Evolutionary conservation across 176 grass and related monocot genomes (phyloP).

Genomic region (Saccharum officinarum): DNA sequence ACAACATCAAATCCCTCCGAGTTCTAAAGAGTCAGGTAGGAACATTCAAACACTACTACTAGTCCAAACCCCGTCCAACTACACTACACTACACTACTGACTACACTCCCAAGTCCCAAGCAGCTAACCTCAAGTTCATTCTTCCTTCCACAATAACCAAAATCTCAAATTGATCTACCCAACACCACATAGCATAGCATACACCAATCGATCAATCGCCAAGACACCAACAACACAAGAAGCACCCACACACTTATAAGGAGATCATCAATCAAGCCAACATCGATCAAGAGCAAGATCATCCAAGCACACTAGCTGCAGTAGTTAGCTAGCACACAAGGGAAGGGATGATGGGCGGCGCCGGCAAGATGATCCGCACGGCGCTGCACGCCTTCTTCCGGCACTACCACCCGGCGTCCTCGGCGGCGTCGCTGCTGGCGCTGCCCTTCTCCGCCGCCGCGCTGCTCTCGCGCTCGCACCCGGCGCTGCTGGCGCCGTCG

Average conservation of each 20-base stretch:
- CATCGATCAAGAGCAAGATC: neutral
- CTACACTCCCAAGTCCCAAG: neutral
- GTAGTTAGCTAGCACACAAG: neutral
- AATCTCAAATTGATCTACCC: neutral
- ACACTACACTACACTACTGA: neutral
- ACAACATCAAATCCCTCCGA: neutral
- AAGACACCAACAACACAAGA: constrained; percentile 2
- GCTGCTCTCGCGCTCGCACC: constrained; percentile 57
- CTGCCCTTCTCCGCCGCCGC: constrained; percentile 68
- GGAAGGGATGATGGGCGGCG: constrained; percentile 44
- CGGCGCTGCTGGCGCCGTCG: constrained; percentile 24
- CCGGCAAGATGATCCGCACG: constrained; percentile 53
- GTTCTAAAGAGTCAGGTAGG: neutral
- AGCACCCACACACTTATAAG: neutral
- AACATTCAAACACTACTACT: neutral
- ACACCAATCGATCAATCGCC: neutral
- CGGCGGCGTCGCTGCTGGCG: constrained; percentile 61
- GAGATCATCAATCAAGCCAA: neutral
- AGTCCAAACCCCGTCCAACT: neutral
- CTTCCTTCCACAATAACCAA: neutral
- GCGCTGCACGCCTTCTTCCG: constrained; percentile 83
- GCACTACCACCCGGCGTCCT: constrained; percentile 63
- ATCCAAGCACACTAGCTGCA: neutral
- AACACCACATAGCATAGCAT: neutral
- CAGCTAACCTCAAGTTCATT: neutral